Conservation (phyloP, 75 land plant genomes). For the Larix kaempferi region DNA sequence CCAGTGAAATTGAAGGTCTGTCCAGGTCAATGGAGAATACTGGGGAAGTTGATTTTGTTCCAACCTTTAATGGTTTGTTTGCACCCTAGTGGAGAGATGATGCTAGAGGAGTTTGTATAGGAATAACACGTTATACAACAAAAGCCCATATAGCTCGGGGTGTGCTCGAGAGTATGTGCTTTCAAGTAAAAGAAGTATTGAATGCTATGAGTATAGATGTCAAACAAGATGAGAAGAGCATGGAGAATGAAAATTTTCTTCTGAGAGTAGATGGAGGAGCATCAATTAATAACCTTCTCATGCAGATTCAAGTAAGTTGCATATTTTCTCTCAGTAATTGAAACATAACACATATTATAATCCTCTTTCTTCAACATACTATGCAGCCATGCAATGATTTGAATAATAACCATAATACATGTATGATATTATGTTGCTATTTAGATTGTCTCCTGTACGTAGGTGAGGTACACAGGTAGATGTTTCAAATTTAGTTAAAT, state of each 20-base stretch:
- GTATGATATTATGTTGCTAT: too few relatives aligned
- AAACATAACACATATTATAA: too few relatives aligned
- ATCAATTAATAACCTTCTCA: constrained; percentile 79
- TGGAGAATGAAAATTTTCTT: constrained; percentile 56
- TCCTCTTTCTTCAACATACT: neutral
- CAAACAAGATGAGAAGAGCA: constrained; percentile 23
- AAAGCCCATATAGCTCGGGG: constrained; percentile 84
- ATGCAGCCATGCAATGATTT: too few relatives aligned
- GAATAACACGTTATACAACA: constrained; percentile 84
- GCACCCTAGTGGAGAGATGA: constrained; percentile 99
- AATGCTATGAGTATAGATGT: constrained; percentile 84
- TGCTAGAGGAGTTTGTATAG: constrained; percentile 86
- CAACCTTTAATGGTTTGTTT: too few relatives aligned
- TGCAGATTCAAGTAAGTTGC: constrained; percentile 81
- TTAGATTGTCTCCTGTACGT: too few relatives aligned
- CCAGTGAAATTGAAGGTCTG: too few relatives aligned
- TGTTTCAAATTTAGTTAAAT: too few relatives aligned
- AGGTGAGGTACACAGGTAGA: too few relatives aligned
- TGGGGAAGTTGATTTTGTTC: too few relatives aligned
- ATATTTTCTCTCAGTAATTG: neutral
- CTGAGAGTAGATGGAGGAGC: constrained; percentile 94
- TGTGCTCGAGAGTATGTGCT: constrained; percentile 90
- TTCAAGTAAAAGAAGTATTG: constrained; percentile 85
- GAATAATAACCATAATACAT: too few relatives aligned
- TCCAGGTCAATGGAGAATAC: too few relatives aligned